A percentile compares a stretch with the other conserved stretches of the same genome.
These are phyloP conservation scores for Clonostachys sp. DNA, from an alignment of 2,329 filamentous ascomycete species.

Conservation along the genomic window DNA sequence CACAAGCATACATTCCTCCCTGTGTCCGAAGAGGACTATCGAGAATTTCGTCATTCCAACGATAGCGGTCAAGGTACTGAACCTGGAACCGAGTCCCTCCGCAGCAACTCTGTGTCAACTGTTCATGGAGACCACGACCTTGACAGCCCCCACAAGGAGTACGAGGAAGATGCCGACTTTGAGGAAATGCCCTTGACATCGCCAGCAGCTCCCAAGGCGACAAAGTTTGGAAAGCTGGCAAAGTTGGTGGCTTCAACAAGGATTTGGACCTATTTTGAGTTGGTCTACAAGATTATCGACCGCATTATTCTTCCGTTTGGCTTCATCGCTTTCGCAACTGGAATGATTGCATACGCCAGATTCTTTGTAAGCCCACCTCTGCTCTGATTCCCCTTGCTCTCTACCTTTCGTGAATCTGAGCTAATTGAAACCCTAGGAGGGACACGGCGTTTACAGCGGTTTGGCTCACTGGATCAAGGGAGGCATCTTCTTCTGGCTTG, in stretches of 20 bases:
- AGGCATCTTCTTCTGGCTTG: slow-evolving; percentile 92
- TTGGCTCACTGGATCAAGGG: slow-evolving; percentile 94
- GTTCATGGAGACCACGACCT: slow-evolving; percentile 39
- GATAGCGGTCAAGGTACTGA: slow-evolving; percentile 76
- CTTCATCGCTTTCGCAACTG: slow-evolving; percentile 67
- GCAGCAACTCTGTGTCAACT: slow-evolving; percentile 61
- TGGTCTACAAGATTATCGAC: slow-evolving; percentile 66
- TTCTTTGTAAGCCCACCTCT: slow-evolving; percentile 65
- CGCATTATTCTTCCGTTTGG: slow-evolving; percentile 74
- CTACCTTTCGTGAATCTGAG: too few relatives aligned
- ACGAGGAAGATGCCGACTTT: slow-evolving; percentile 41
- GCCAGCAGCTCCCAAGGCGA: slow-evolving; percentile 21
- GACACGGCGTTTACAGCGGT: slow-evolving; percentile 68
- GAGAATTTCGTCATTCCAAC: slow-evolving; percentile 55
- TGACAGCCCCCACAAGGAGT: slow-evolving; percentile 36
- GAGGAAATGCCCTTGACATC: slow-evolving; percentile 14
- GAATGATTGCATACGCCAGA: slow-evolving; percentile 72
- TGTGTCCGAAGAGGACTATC: slow-evolving; percentile 20
- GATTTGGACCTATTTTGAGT: slow-evolving; percentile 51
- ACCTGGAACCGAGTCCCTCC: slow-evolving; percentile 60
- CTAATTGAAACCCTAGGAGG: slow-evolving; percentile 45
- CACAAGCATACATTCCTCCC: not conserved
- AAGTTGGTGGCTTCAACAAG: slow-evolving; percentile 50
- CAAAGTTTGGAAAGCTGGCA: slow-evolving; percentile 44
- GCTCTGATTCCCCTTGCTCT: slow-evolving; percentile 2